phyloP scores from a whole-genome alignment of 129 eudicot species.

The Arctium lappa region DNA sequence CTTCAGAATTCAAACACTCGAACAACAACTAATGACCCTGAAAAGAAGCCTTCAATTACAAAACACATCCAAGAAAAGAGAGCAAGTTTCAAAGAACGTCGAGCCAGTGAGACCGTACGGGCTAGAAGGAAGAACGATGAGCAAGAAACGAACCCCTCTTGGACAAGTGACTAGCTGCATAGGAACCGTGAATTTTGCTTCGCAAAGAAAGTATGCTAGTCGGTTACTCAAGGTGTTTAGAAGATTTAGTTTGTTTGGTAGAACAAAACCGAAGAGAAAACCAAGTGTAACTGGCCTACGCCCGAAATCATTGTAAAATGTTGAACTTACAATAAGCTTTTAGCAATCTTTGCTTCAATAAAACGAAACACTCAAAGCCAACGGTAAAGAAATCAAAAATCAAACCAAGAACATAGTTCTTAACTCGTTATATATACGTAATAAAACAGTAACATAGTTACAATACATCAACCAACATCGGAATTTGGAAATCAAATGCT shows the following conservation, averaged over 20 bases:
- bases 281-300: conserved; percentile 19
- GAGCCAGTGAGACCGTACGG: conserved; percentile 38
- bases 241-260: conserved; percentile 58
- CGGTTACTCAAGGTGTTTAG: conserved; percentile 60
- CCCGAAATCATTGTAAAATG: conserved; percentile 36
- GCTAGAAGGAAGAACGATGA: conserved; percentile 52
- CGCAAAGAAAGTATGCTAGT: conserved; percentile 67
- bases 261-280: conserved; percentile 54
- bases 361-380: not conserved
- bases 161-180: conserved; percentile 77
- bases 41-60: conserved; percentile 68
- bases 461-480: conserved; percentile 16
- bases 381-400: not conserved
- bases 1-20: conserved; percentile 83
- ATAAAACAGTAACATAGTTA: not conserved
- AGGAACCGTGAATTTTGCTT: conserved; percentile 68
- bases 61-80: conserved; percentile 35
- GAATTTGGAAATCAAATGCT: conserved; percentile 1
- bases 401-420: not conserved
- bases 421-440: conserved; percentile 20
- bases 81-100: conserved; percentile 23
- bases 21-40: conserved; percentile 59
- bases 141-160: conserved; percentile 51
- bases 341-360: not conserved
- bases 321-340: not conserved